A percentile compares a stretch with the other conserved stretches of the same genome.
phyloP scores from a whole-genome alignment of 306 rosid species.

The Pyrus communis region DNA sequence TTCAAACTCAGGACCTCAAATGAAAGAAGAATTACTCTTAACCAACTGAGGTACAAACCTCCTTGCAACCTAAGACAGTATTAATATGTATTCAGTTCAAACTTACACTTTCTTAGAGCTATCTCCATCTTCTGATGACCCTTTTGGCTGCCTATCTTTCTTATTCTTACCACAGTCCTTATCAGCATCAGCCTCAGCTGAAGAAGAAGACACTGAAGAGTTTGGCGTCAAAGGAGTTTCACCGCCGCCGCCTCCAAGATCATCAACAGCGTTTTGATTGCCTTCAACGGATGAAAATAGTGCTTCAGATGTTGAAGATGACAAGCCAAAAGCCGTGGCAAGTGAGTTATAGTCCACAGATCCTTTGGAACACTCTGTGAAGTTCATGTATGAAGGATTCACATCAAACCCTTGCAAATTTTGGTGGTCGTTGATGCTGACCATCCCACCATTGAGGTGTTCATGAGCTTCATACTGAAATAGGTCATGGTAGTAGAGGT shows the following conservation, averaged over 20 bases:
- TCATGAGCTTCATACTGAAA: conserved; percentile 36
- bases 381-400: conserved; percentile 26
- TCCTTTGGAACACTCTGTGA: conserved; percentile 53
- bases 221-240: conserved; percentile 42
- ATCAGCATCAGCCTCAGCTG: conserved; percentile 65
- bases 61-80: too few species aligned
- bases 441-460: conserved; percentile 1
- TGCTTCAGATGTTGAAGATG: conserved; percentile 49
- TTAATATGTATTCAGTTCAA: background rate
- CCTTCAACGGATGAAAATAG: conserved; percentile 38
- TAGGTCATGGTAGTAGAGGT: conserved; percentile 38
- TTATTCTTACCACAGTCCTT: conserved; percentile 57
- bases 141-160: conserved; percentile 33
- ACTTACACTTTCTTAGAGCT: conserved; percentile 63
- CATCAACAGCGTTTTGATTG: conserved; percentile 21
- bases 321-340: conserved; percentile 48
- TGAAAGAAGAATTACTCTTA: too few species aligned
- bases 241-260: conserved; percentile 6
- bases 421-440: background rate
- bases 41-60: too few species aligned
- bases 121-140: conserved; percentile 39
- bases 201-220: conserved; percentile 63
- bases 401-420: conserved; percentile 40
- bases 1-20: too few species aligned
- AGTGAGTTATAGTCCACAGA: conserved; percentile 54